Conservation (phyloP, 192 early-diverging fungal genomes). For the Linnemannia zychae region DNA sequence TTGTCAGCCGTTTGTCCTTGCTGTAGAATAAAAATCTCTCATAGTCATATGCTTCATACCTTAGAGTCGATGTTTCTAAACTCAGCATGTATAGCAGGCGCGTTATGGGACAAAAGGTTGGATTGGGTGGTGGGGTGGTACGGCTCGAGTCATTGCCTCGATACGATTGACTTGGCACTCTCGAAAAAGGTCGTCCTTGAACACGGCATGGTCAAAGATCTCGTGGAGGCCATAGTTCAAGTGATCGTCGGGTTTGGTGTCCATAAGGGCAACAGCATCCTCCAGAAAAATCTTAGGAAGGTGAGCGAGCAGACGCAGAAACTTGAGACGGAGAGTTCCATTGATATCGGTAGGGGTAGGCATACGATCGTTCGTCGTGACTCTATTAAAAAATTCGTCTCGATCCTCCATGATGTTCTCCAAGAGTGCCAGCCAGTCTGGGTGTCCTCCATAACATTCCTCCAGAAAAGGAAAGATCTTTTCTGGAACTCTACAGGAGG, state of each 20-base stretch:
- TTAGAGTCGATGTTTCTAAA: constrained; percentile 4
- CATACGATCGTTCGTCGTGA: not conserved
- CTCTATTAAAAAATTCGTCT: not conserved
- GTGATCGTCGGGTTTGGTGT: not conserved
- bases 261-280: not conserved
- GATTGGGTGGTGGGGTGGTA: constrained; percentile 3
- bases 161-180: not conserved
- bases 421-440: not conserved
- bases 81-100: constrained; percentile 5
- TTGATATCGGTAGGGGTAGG: not conserved
- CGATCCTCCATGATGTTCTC: constrained; percentile 10
- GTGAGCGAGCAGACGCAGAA: not conserved
- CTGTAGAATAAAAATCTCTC: not conserved
- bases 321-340: not conserved
- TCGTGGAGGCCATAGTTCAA: not conserved
- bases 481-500: not conserved
- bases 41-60: not conserved
- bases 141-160: not conserved
- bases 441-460: not conserved
- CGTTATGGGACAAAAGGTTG: constrained; percentile 7
- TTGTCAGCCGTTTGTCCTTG: not conserved
- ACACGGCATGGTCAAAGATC: not conserved
- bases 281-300: not conserved
- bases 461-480: not conserved
- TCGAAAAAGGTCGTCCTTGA: not conserved